Conservation (phyloP, 192 early-diverging fungal genomes). For the Gaertneriomyces semiglobifer region DNA sequence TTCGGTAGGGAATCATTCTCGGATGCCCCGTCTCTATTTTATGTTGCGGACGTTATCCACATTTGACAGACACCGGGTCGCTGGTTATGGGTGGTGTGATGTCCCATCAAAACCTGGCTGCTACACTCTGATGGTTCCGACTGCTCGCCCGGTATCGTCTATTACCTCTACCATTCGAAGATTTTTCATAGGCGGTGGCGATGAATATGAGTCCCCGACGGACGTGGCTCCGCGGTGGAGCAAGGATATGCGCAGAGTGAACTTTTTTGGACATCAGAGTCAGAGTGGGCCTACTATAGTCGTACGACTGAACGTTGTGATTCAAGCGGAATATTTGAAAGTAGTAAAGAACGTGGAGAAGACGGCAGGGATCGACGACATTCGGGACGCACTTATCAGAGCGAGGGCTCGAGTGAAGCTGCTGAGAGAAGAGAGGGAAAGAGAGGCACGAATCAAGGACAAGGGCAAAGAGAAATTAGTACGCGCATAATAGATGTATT, state of each 20-base stretch:
- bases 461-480: too few species aligned
- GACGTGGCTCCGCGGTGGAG: neutral
- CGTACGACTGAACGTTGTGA: slow-evolving; percentile 32
- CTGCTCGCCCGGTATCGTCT: slow-evolving; percentile 36
- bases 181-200: slow-evolving; percentile 40
- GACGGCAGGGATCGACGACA: too few species aligned
- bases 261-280: neutral
- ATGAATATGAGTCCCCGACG: slow-evolving; percentile 27
- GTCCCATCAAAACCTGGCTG: slow-evolving; percentile 19
- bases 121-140: slow-evolving; percentile 22
- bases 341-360: too few species aligned
- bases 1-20: too few species aligned
- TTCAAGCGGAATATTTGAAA: slow-evolving; percentile 33
- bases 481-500: too few species aligned
- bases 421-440: slow-evolving; percentile 9
- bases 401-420: slow-evolving; percentile 27
- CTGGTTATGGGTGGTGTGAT: slow-evolving; percentile 40
- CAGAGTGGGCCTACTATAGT: slow-evolving; percentile 4
- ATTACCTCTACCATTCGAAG: slow-evolving; percentile 22
- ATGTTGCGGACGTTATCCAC: too few species aligned
- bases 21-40: too few species aligned
- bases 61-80: slow-evolving; percentile 18
- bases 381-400: slow-evolving; percentile 21
- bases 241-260: slow-evolving; percentile 2
- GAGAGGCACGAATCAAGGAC: too few species aligned